phyloP scores from a whole-genome alignment of 2,329 filamentous ascomycete genomes.

The Aspergillus sp. region DNA sequence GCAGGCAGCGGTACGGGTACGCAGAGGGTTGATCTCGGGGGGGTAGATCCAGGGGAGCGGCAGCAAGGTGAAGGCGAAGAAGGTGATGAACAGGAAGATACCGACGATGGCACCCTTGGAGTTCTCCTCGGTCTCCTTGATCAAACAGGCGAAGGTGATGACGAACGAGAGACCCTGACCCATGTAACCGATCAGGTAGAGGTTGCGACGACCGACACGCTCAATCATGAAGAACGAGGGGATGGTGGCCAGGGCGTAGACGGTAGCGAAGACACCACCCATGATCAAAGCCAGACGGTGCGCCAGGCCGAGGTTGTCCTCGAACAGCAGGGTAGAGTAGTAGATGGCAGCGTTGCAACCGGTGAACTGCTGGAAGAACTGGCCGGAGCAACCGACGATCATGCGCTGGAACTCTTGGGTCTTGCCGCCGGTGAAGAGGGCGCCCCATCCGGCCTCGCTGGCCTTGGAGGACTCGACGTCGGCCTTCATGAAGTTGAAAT shows the following conservation, averaged over 20 bases:
- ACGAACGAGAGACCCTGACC: slow-evolving; percentile 36
- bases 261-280: slow-evolving; percentile 28
- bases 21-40: slow-evolving; percentile 53
- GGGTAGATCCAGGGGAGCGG: slow-evolving; percentile 58
- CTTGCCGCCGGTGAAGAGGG: slow-evolving; percentile 29
- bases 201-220: slow-evolving; percentile 42
- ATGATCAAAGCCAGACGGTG: slow-evolving; percentile 22
- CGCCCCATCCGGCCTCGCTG: slow-evolving; percentile 24
- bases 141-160: slow-evolving; percentile 36
- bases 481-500: slow-evolving; percentile 46
- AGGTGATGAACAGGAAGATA: slow-evolving; percentile 66
- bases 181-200: slow-evolving; percentile 31
- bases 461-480: slow-evolving; percentile 40
- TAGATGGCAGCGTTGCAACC: slow-evolving; percentile 49
- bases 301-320: slow-evolving; percentile 33
- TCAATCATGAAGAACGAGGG: slow-evolving; percentile 31
- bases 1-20: slow-evolving; percentile 53
- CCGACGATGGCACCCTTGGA: slow-evolving; percentile 51
- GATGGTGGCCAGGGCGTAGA: slow-evolving; percentile 29
- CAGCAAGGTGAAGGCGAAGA: slow-evolving; percentile 64
- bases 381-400: slow-evolving; percentile 29
- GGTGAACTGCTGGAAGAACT: slow-evolving; percentile 45
- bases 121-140: slow-evolving; percentile 19
- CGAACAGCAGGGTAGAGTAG: slow-evolving; percentile 47
- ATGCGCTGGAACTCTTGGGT: slow-evolving; percentile 33